phyloP scores from a whole-genome alignment of 768 basidiomycete species.

The Clavulina sp. region DNA sequence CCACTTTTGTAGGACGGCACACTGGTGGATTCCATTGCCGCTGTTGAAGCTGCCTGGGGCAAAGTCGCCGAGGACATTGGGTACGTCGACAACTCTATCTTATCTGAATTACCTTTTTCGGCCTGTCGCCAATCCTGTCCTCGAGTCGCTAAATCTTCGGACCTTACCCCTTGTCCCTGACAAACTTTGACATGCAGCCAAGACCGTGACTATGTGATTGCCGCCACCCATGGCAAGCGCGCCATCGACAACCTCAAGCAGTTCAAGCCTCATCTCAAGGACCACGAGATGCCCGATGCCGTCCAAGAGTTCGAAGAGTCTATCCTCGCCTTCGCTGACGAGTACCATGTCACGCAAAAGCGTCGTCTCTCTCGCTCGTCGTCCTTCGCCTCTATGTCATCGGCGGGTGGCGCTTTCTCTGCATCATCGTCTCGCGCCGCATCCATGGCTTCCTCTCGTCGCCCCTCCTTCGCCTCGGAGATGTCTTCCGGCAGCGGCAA shows the following conservation, averaged over 20 bases:
- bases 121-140: conserved; percentile 49
- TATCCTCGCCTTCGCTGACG: conserved; percentile 51
- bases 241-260: conserved; percentile 54
- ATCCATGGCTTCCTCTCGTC: background rate
- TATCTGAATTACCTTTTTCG: too few species aligned
- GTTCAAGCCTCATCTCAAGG: conserved; percentile 38
- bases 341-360: conserved; percentile 31
- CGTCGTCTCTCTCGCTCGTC: conserved; percentile 20
- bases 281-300: conserved; percentile 38
- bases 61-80: too few species aligned
- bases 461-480: background rate
- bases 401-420: conserved; percentile 26
- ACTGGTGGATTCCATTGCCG: too few species aligned
- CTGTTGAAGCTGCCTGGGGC: too few species aligned
- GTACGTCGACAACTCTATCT: too few species aligned
- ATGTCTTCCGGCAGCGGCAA: background rate
- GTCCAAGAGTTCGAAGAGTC: conserved; percentile 45
- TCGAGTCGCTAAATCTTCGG: too few species aligned
- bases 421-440: background rate
- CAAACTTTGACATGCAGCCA: too few species aligned
- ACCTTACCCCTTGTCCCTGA: too few species aligned
- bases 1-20: too few species aligned
- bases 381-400: conserved; percentile 23
- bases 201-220: conserved; percentile 49
- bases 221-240: conserved; percentile 62